Evolutionary conservation across 176 grass and related monocot species (phyloP).

Genomic region (Oryza glumipatula): DNA sequence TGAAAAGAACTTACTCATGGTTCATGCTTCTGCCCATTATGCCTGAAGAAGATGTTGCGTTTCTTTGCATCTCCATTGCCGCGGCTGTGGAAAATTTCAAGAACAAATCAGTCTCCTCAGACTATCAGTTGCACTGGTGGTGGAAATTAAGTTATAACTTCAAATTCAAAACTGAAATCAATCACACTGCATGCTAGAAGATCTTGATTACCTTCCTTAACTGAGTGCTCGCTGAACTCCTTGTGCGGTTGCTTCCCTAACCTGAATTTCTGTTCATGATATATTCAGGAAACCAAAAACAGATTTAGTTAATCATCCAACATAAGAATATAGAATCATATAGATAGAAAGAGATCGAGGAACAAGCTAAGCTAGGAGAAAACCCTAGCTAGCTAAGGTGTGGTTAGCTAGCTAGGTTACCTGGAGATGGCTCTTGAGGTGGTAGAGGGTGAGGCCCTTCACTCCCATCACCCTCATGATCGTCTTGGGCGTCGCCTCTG

Average conservation of each 20-base stretch:
- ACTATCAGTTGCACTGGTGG: neutral
- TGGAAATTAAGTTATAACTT: neutral
- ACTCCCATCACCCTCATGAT: slow-evolving; percentile 99
- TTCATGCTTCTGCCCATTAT: slow-evolving; percentile 89
- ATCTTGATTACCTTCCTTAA: slow-evolving; percentile 75
- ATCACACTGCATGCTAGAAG: neutral
- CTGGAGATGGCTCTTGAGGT: slow-evolving; percentile 99
- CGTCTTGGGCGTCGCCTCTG: slow-evolving; percentile 98
- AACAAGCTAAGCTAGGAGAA: neutral
- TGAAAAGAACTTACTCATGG: slow-evolving; percentile 61
- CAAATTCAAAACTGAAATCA: neutral
- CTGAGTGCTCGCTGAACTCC: slow-evolving; percentile 86
- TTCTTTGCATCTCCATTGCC: slow-evolving; percentile 73
- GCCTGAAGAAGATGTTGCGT: slow-evolving; percentile 74
- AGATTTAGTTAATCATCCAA: slow-evolving; percentile 1
- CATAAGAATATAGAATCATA: neutral
- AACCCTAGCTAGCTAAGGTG: slow-evolving; percentile 30
- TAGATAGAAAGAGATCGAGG: neutral
- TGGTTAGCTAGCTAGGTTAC: slow-evolving; percentile 22
- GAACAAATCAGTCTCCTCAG: neutral
- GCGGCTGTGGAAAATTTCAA: slow-evolving; percentile 36
- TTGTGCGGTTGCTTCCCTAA: slow-evolving; percentile 97
- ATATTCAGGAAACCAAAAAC: neutral
- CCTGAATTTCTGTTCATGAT: slow-evolving; percentile 21
- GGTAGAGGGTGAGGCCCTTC: slow-evolving; percentile 97